Evolutionary conservation across 129 eudicot species (phyloP).

Genomic region (Pittosporum tobira): DNA sequence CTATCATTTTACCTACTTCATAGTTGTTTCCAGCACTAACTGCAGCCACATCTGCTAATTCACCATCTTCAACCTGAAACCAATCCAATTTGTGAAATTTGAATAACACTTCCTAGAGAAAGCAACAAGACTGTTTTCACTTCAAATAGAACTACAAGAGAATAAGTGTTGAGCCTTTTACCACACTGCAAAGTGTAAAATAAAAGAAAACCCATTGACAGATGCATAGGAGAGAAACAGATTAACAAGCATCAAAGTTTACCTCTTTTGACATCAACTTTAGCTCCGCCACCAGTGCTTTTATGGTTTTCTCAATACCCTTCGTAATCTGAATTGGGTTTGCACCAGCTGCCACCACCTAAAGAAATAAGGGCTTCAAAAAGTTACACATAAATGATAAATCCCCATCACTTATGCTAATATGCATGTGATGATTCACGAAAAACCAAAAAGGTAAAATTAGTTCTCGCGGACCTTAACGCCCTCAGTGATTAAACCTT

Average conservation of each 20-base stretch:
- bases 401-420: not conserved
- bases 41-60: conserved; percentile 75
- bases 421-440: no score
- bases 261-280: conserved; percentile 58
- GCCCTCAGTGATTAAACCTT: conserved; percentile 65
- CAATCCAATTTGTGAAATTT: no score
- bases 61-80: conserved; percentile 67
- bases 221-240: not conserved
- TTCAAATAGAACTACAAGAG: no score
- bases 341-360: conserved; percentile 84
- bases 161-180: no score
- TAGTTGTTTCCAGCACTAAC: conserved; percentile 76
- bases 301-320: conserved; percentile 53
- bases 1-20: conserved; percentile 72
- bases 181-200: not conserved
- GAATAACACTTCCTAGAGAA: not conserved
- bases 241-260: not conserved
- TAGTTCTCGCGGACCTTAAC: conserved; percentile 44
- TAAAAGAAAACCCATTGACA: not conserved
- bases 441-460: no score
- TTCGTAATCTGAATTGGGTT: conserved; percentile 46
- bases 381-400: not conserved
- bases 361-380: not conserved
- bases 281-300: conserved; percentile 46
- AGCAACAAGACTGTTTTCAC: no score